Evolutionary conservation across 78 protist genomes (phyloP).

Genomic region (Dictyostelium citrinum): DNA sequence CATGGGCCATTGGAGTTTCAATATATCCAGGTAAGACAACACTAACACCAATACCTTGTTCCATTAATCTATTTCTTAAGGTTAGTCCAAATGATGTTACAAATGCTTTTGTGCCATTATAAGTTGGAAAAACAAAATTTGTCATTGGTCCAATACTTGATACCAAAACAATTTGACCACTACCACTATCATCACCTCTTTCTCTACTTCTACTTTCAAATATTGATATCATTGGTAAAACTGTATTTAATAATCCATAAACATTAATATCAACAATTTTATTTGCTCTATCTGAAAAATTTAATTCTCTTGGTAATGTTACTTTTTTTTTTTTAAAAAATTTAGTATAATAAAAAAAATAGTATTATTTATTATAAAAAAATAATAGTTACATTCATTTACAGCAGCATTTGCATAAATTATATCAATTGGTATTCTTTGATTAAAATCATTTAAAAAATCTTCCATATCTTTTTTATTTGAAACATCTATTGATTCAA

Average conservation of each 20-base stretch:
- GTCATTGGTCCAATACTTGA: background rate
- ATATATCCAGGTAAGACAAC: slow-evolving; percentile 23
- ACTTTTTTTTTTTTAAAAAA: background rate
- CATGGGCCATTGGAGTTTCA: slow-evolving; percentile 10
- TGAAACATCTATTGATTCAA: background rate
- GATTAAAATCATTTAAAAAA: background rate
- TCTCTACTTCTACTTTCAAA: background rate
- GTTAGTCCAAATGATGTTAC: background rate
- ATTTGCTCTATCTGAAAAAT: background rate
- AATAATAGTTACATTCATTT: background rate
- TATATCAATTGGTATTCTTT: slow-evolving; percentile 4
- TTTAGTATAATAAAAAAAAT: background rate
- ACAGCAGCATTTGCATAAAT: slow-evolving; percentile 55
- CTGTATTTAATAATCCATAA: slow-evolving; percentile 39
- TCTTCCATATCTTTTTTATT: background rate
- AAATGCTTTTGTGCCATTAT: background rate
- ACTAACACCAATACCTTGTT: slow-evolving; percentile 35
- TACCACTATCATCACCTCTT: too few relatives aligned
- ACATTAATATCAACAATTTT: slow-evolving; percentile 9
- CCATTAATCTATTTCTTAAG: background rate
- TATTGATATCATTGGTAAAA: slow-evolving; percentile 9
- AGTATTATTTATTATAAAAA: background rate
- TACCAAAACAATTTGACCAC: slow-evolving; percentile 50
- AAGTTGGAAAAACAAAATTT: background rate
- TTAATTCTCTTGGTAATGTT: background rate